Evolutionary conservation across 208 protist genomes (phyloP), one percentile per base, ranked within the genome.

Genomic region (Leishmania gerbilli): DNA sequence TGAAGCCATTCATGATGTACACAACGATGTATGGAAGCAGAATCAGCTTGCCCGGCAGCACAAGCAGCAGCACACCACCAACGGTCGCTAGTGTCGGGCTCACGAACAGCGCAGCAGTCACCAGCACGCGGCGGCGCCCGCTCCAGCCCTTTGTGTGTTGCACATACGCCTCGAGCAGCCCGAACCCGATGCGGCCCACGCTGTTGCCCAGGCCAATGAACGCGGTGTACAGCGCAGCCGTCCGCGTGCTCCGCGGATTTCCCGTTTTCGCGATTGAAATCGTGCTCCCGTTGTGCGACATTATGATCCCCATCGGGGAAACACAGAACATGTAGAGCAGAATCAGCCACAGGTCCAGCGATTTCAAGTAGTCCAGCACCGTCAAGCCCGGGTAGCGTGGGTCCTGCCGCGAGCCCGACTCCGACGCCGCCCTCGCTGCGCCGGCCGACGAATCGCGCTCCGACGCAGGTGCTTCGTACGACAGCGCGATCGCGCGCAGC

Each of bases 201-300:
- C 82, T 84, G 80, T 86, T 93, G 42, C 89, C 84, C 17, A 93
- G 82, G 31, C 89, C 89, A 5, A 89, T 79, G 75, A 93, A 90
- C 1, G 89, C 85, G 21, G 87, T 89, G 85, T 90, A 93, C 19
- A 93, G 80, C n/a, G 87, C 85, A 31, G 72, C 79, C 21, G 74
- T 80, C 56, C 76, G 17, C 21, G 68, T 13, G 40, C 80, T 87
- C 51, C 87, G 89, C 49, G 78, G n/a, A 60, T 85, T 67, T 47
- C 87, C 89, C n/a, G 80, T 85, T 65, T 86, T 79, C 1, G 89
- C 87, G 68, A 93, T 81, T 42, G 89, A 90, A 42, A 93, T 93
- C 49, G 85, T 88, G 76, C 79, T 86, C 62, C 80, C 80, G 82
- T 93, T 93, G 87, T 88, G 88, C 55, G 86, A 86, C 47, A 91